Evolutionary conservation across 371 early-diverging fungal species (phyloP).

Genomic region (Chytridium lagenaria): DNA sequence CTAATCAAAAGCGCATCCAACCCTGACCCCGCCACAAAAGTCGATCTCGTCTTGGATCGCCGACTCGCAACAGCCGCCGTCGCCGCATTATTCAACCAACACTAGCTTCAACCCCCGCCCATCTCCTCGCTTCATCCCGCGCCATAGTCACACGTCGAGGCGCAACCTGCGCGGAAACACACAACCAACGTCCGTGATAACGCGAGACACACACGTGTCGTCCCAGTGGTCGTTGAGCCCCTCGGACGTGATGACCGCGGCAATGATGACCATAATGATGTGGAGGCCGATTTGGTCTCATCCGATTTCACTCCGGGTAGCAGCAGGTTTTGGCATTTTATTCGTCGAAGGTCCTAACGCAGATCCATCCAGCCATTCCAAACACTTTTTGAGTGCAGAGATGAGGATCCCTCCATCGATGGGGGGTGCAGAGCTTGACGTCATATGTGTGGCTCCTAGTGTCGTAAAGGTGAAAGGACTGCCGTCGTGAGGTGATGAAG

Average conservation of each 20-base stretch:
- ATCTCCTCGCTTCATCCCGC: constrained; percentile 23
- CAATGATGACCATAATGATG: background rate
- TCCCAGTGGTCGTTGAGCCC: constrained; percentile 17
- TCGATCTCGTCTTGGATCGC: constrained; percentile 2
- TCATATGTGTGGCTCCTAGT: background rate
- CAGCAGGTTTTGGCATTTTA: constrained; percentile 1
- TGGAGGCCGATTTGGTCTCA: background rate
- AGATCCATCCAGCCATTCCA: constrained; percentile 24
- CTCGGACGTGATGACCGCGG: constrained; percentile 9
- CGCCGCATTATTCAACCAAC: constrained; percentile 17
- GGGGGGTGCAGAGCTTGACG: background rate
- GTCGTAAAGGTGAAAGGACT: background rate
- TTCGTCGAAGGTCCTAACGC: constrained; percentile 12
- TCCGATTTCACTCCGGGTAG: constrained; percentile 8
- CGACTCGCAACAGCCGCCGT: constrained; percentile 12
- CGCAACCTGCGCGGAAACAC: background rate
- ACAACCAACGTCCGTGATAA: constrained; percentile 20
- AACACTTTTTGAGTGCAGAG: constrained; percentile 17
- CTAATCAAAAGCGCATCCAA: constrained; percentile 23
- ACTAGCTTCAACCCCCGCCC: constrained; percentile 20
- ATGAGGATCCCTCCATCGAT: constrained; percentile 13
- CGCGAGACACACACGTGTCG: constrained; percentile 27
- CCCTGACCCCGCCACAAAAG: constrained; percentile 28
- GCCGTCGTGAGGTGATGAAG: background rate
- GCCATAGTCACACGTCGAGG: constrained; percentile 21